These are phyloP conservation scores for Boechera divaricarpa DNA, from an alignment of 345 rosid species.

Conservation along the genomic window DNA sequence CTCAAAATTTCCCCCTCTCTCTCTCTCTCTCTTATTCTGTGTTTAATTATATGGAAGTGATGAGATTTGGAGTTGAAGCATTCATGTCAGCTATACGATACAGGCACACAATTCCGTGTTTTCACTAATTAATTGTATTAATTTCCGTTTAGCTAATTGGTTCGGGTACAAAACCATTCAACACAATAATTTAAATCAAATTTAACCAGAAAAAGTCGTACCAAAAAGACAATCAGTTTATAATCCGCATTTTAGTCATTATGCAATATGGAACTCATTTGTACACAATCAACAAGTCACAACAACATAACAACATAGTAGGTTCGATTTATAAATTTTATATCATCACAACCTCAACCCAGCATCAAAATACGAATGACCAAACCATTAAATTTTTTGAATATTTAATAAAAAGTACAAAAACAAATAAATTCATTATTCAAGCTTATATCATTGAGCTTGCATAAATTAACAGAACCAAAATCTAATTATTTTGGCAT, in stretches of 20 bases:
- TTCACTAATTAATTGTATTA: not conserved
- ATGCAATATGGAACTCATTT: not conserved
- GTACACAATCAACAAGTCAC: not conserved
- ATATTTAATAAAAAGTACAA: not conserved
- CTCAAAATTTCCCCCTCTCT: slow-evolving; percentile 7
- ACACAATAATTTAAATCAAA: not conserved
- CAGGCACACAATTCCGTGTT: slow-evolving; percentile 9
- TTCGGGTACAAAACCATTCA: not conserved
- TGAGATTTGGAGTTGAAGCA: slow-evolving; percentile 35
- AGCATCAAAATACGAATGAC: not conserved
- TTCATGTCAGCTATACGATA: slow-evolving; percentile 41
- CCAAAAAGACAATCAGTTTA: not conserved
- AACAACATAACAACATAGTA: not conserved
- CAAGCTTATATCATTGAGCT: not conserved
- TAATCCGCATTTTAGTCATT: not conserved
- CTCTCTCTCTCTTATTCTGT: not conserved
- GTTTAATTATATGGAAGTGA: slow-evolving; percentile 23
- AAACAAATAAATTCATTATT: not conserved
- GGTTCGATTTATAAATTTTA: not conserved
- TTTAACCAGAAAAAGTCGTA: not conserved
- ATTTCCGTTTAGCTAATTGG: slow-evolving; percentile 16
- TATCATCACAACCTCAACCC: not conserved
- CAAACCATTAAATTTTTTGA: not conserved
- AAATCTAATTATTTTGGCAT: not conserved
- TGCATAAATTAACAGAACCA: not conserved